Conservation (phyloP, 1,284 basidiomycete species). For the Pseudozyma pruni region DNA sequence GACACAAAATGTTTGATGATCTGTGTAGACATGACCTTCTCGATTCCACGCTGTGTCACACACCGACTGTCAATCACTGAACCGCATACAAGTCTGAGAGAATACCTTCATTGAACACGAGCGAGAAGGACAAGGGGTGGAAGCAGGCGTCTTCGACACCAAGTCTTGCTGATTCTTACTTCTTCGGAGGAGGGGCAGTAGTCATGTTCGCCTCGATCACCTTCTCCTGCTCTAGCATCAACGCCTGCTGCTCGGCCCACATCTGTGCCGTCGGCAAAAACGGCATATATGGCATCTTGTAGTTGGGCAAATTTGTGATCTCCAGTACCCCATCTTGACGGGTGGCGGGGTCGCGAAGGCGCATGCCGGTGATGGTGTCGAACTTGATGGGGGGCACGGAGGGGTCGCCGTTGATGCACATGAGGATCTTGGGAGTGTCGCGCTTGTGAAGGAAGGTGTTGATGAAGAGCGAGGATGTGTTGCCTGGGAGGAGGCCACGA, state of each 20-base stretch:
- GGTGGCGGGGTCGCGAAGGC: conserved; percentile 23
- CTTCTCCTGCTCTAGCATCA: conserved; percentile 38
- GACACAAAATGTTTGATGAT: no score
- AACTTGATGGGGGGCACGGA: conserved; percentile 34
- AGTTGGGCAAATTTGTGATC: conserved; percentile 42
- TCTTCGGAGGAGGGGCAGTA: conserved; percentile 9
- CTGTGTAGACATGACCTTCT: no score
- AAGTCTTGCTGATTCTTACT: not conserved
- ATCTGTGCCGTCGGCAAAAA: conserved; percentile 42
- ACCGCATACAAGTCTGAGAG: no score
- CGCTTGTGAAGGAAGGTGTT: conserved; percentile 17
- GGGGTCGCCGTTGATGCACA: conserved; percentile 48
- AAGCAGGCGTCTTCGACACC: no score
- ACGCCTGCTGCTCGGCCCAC: conserved; percentile 39
- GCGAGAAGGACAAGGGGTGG: conserved; percentile 9
- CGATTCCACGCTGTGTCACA: no score
- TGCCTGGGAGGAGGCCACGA: not conserved
- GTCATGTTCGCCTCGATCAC: conserved; percentile 31
- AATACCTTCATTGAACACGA: no score
- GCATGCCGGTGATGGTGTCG: conserved; percentile 37
- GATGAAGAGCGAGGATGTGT: not conserved
- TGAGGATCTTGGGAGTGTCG: conserved; percentile 18
- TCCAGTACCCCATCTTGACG: conserved; percentile 20
- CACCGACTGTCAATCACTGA: no score
- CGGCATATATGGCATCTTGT: conserved; percentile 43